phyloP scores from a whole-genome alignment of 2,329 filamentous ascomycete species.

The Penicillium sp. region DNA sequence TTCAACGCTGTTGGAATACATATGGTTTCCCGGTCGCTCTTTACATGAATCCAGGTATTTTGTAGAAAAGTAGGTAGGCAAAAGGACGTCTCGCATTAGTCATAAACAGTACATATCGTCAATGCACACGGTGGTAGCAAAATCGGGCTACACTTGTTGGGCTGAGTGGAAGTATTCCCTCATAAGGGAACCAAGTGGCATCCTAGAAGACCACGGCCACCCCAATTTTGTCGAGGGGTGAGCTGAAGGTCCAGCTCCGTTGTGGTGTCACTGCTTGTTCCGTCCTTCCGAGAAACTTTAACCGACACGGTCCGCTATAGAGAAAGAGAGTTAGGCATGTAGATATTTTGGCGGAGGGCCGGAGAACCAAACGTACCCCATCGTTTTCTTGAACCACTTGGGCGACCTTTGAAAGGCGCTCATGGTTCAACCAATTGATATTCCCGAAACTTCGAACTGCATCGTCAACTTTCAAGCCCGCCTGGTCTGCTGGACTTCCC shows the following conservation, averaged over 20 bases:
- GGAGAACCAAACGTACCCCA: slow-evolving; percentile 60
- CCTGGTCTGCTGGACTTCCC: slow-evolving; percentile 75
- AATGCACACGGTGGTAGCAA: slow-evolving; percentile 4
- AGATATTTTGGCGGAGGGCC: not conserved
- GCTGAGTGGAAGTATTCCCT: slow-evolving; percentile 22
- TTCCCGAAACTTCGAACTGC: slow-evolving; percentile 80
- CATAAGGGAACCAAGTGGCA: slow-evolving; percentile 84
- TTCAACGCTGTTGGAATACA: not conserved
- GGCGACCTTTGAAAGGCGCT: slow-evolving; percentile 79
- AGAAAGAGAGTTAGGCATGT: not conserved
- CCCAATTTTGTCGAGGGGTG: slow-evolving; percentile 78
- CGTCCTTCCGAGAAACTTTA: slow-evolving; percentile 56
- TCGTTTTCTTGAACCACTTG: slow-evolving; percentile 87
- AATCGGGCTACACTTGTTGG: not conserved
- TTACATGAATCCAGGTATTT: not conserved
- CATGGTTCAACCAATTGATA: slow-evolving; percentile 80
- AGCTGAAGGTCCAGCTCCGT: slow-evolving; percentile 67
- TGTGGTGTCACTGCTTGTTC: slow-evolving; percentile 44
- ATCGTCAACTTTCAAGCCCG: slow-evolving; percentile 78
- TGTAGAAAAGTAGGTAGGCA: not conserved
- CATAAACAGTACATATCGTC: slow-evolving; percentile 9
- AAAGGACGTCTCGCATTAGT: slow-evolving; percentile 13
- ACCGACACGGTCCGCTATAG: slow-evolving; percentile 67
- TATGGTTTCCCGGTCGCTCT: not conserved
- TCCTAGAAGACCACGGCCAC: slow-evolving; percentile 81